Evolutionary conservation across 768 basidiomycete genomes (phyloP), one percentile per base, ranked within the genome.

Genomic region (Gautieria morchelliformis): DNA sequence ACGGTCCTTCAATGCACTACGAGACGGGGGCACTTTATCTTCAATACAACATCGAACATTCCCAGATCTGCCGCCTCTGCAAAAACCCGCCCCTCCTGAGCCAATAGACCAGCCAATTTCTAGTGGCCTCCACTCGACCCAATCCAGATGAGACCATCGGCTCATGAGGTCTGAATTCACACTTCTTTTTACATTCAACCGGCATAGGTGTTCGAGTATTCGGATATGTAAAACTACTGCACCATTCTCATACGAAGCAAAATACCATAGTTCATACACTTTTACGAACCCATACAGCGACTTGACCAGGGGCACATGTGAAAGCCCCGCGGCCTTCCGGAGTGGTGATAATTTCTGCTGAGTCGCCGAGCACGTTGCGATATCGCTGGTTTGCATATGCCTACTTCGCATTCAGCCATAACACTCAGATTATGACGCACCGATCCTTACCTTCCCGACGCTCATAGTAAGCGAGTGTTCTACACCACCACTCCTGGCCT

Each of bases 391-490:
- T 17, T 59, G 27, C 27, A 27, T 27, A 27, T 27, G 27, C 27
- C 27, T 27, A 27, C 27, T 2, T 27, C 5, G 27, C 27, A 27
- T 5, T 61, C 20, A 50, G 55, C 56, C 45, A 44, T 56, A 17
- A 49, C 14, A 49, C 15, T 30, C 27, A n/a, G 24, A 9, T 11
- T 15, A n/a, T 49, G 10, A 49, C 3, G 32, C 9, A 24, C 27
- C 12, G 20, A 40, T 17, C 74, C 83, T 66, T 51, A 86, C 86
- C 54, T 63, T 64, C 47, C 84, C 83, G 61, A 87, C 79, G 61
- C 81, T 78, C 85, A 89, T 88, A 60, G 80, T 79, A 57, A 85
- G 69, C 54, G 70, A 73, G 58, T 78, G 75, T 45, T 72, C 59
- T 48, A 68, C 69, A 58, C 63, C 60, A 56, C 70, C 61, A 24